Percentiles rank a stretch among this genome's conserved stretches.
Evolutionary conservation across 345 rosid genomes (phyloP).

Genomic region (Sonneratia caseolaris): DNA sequence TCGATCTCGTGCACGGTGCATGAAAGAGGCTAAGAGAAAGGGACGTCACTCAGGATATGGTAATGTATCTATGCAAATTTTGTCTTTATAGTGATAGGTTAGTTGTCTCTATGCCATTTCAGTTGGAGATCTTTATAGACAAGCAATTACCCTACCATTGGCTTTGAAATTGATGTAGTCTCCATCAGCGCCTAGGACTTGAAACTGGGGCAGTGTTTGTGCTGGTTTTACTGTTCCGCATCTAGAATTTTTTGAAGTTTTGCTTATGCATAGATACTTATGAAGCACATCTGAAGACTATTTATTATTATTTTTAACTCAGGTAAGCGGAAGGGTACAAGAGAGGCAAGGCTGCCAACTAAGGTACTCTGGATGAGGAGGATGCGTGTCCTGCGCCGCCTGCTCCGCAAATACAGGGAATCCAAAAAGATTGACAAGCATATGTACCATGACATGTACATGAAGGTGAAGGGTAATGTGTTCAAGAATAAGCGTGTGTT

Average conservation of each 20-base stretch:
- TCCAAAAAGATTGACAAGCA: conserved; percentile 72
- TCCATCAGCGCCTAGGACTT: too few species aligned
- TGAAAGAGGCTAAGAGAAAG: conserved; percentile 87
- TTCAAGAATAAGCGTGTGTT: conserved; percentile 77
- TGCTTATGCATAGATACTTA: neutral
- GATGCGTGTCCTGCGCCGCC: conserved; percentile 53
- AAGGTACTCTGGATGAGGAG: conserved; percentile 61
- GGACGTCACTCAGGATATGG: conserved; percentile 98
- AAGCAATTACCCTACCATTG: too few species aligned
- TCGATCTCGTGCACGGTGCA: conserved; percentile 71
- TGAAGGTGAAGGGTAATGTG: conserved; percentile 71
- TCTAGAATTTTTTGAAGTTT: neutral
- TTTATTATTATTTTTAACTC: neutral
- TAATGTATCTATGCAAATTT: conserved; percentile 9
- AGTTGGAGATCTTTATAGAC: too few species aligned
- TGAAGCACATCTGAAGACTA: too few species aligned
- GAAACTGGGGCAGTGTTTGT: too few species aligned
- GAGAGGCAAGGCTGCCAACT: conserved; percentile 48
- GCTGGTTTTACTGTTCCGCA: too few species aligned
- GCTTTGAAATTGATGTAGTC: too few species aligned
- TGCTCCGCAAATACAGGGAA: conserved; percentile 57
- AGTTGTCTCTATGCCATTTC: too few species aligned
- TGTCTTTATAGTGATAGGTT: neutral
- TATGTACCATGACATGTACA: conserved; percentile 88
- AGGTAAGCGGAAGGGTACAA: conserved; percentile 47